Evolutionary conservation across 208 protist genomes (phyloP).

Genomic region (Leptomonas pyrrhocoris): DNA sequence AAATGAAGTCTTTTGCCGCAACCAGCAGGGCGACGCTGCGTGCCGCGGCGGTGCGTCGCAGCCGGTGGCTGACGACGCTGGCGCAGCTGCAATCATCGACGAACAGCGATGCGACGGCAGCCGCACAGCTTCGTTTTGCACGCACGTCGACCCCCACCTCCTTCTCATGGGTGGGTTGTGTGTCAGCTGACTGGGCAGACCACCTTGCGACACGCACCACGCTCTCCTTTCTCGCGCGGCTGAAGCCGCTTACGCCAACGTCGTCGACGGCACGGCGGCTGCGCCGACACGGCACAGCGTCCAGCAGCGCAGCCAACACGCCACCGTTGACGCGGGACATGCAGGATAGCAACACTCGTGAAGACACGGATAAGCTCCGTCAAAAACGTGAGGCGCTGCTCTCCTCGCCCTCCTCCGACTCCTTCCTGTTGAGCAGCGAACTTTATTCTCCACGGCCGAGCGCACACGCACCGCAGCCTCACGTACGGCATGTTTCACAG

Average conservation of each 20-base stretch:
- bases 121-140: neutral
- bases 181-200: conserved; percentile 10
- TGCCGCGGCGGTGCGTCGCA: conserved; percentile 21
- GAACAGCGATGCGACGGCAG: neutral
- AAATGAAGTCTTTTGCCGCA: neutral
- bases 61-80: conserved; percentile 18
- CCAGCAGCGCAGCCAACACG: too few species aligned
- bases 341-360: too few species aligned
- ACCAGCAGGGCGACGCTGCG: conserved; percentile 1
- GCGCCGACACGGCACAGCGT: too few species aligned
- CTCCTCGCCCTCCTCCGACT: neutral
- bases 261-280: too few species aligned
- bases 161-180: conserved; percentile 22
- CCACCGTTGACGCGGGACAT: too few species aligned
- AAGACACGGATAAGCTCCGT: neutral
- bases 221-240: conserved; percentile 16
- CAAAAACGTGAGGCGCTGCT: neutral
- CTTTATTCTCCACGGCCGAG: neutral
- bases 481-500: neutral
- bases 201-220: conserved; percentile 16
- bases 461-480: neutral
- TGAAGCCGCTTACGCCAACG: neutral
- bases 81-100: conserved; percentile 6
- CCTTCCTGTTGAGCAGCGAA: neutral
- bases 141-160: neutral